Conservation (phyloP, 306 rosid species). For the Notholithocarpus densiflorus region DNA sequence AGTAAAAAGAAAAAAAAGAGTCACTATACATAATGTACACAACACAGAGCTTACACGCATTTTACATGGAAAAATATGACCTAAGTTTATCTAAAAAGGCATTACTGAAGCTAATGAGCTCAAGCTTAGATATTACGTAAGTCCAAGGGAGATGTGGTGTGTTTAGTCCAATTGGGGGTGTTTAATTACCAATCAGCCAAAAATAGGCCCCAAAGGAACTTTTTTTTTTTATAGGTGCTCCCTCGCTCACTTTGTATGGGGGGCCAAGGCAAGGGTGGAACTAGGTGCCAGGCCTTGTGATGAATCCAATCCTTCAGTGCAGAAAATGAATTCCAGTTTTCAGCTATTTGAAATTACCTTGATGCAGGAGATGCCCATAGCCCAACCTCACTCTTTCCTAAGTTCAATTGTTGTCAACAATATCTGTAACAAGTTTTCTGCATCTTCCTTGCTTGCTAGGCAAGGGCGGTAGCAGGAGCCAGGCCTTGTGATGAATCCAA, state of each 20-base stretch:
- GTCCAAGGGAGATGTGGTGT: too few species aligned
- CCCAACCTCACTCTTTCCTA: slow-evolving; percentile 50
- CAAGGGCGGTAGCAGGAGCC: background rate
- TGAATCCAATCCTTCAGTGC: background rate
- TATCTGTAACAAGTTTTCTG: slow-evolving; percentile 49
- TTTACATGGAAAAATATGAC: background rate
- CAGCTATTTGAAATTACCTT: slow-evolving; percentile 42
- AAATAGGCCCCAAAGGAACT: background rate
- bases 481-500: background rate
- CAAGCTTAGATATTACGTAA: too few species aligned
- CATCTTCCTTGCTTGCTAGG: slow-evolving; percentile 54
- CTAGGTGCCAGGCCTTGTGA: background rate
- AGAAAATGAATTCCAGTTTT: background rate
- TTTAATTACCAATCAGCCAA: too few species aligned
- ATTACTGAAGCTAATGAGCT: too few species aligned
- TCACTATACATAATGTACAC: background rate
- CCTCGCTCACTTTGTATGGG: background rate
- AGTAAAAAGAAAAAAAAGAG: background rate
- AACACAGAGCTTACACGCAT: background rate
- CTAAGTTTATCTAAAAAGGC: background rate
- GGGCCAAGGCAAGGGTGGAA: background rate
- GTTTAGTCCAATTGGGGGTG: too few species aligned
- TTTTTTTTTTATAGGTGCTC: background rate
- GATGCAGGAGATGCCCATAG: slow-evolving; percentile 44
- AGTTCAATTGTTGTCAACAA: slow-evolving; percentile 41